These are phyloP conservation scores for Entoloma clypeatum DNA, from an alignment of 1,284 basidiomycete genomes.

Conservation along the genomic window DNA sequence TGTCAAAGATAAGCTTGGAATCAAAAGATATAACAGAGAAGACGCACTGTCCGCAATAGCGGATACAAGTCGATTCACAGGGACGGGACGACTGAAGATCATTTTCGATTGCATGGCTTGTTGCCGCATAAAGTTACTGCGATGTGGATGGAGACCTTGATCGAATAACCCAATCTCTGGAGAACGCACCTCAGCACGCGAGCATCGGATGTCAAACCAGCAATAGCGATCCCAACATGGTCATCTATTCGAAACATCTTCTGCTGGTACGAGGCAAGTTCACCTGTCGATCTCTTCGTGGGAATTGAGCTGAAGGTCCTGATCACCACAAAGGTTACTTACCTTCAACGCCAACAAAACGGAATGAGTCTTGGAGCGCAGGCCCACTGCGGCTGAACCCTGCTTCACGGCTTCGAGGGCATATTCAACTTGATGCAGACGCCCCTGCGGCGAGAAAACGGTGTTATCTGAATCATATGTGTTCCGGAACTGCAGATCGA, in stretches of 20 bases:
- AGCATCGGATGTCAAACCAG: slow-evolving; percentile 96
- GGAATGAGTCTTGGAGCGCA: slow-evolving; percentile 94
- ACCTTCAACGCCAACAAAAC: slow-evolving; percentile 93
- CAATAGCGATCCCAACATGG: slow-evolving; percentile 98
- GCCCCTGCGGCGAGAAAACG: slow-evolving; percentile 90
- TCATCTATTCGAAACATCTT: slow-evolving; percentile 99
- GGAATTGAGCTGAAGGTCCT: too few species aligned
- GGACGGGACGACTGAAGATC: slow-evolving; percentile 92
- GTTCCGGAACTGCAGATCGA: slow-evolving; percentile 72
- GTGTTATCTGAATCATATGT: slow-evolving; percentile 97
- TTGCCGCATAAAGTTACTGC: slow-evolving; percentile 98
- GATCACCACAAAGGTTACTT: too few species aligned
- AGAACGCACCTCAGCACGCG: slow-evolving; percentile 82
- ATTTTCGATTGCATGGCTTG: slow-evolving; percentile 95
- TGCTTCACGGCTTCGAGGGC: slow-evolving; percentile 99
- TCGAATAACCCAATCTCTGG: too few species aligned
- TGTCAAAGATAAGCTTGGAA: slow-evolving; percentile 7
- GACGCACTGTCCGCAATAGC: slow-evolving; percentile 90
- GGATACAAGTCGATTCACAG: slow-evolving; percentile 89
- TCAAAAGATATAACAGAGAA: not conserved
- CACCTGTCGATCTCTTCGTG: slow-evolving; percentile 99
- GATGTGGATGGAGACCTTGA: too few species aligned
- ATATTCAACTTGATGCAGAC: slow-evolving; percentile 97
- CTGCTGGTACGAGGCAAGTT: slow-evolving; percentile 98
- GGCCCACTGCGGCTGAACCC: slow-evolving; percentile 95